Conservation (phyloP, 345 rosid species). For the Crucihimalaya himalaica region DNA sequence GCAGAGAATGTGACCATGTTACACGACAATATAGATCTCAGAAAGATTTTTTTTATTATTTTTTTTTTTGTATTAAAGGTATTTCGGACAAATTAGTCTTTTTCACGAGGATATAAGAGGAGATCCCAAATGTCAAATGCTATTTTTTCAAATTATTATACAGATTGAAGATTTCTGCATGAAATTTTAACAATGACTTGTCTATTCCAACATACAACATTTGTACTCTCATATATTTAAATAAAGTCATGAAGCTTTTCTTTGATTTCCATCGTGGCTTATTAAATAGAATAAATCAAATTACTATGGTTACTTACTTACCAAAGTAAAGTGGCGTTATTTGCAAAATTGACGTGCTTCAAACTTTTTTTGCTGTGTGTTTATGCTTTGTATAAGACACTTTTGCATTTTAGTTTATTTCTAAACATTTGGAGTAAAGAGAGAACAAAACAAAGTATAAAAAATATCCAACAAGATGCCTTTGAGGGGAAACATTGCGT, state of each 20-base stretch:
- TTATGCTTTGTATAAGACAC: background rate
- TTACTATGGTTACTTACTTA: background rate
- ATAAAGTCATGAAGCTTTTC: too few relatives aligned
- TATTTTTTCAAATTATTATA: background rate
- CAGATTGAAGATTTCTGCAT: background rate
- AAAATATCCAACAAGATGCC: slow-evolving; percentile 27
- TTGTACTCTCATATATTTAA: background rate
- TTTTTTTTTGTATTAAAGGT: background rate
- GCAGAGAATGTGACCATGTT: slow-evolving; percentile 5
- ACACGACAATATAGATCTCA: slow-evolving; percentile 5
- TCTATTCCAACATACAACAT: background rate
- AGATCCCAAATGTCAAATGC: slow-evolving; percentile 13
- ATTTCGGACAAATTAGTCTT: background rate
- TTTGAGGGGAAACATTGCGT: slow-evolving; percentile 25
- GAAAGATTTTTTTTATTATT: background rate
- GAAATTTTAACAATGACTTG: background rate
- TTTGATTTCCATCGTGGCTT: background rate
- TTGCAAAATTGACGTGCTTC: background rate
- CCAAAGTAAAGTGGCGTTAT: background rate
- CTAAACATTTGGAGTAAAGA: background rate
- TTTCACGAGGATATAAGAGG: slow-evolving; percentile 9
- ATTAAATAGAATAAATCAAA: background rate
- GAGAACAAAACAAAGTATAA: background rate
- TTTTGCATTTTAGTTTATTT: background rate
- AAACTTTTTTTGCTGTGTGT: background rate